A percentile compares a stretch with the other conserved stretches of the same genome.
phyloP scores from a whole-genome alignment of 225 moss, liverwort and hornwort species.

The Sphagnum tenellum region DNA sequence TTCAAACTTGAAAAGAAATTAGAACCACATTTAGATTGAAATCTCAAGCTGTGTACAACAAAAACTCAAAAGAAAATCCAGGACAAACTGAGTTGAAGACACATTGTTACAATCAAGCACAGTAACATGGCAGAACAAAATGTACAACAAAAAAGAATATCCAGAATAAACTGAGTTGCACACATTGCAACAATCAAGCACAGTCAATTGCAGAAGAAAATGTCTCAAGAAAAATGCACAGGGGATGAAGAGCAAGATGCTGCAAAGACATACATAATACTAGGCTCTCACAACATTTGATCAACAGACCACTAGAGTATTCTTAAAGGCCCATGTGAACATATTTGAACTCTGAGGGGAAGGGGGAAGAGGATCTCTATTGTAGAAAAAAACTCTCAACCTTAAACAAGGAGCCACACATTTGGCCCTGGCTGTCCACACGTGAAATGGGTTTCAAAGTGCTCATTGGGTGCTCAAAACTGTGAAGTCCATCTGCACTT shows the following conservation, averaged over 20 bases:
- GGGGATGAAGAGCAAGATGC: background rate
- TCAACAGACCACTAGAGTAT: background rate
- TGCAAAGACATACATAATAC: background rate
- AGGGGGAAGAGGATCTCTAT: background rate
- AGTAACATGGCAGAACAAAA: no score
- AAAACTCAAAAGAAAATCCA: no score
- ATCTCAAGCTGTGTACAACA: no score
- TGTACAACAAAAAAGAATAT: no score
- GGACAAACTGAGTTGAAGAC: no score
- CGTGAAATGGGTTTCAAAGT: constrained; percentile 71
- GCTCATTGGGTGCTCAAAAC: constrained; percentile 57
- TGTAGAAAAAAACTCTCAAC: constrained; percentile 15
- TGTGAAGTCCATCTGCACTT: constrained; percentile 57
- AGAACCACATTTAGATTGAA: no score
- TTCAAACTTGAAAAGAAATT: no score
- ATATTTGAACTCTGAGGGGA: no score
- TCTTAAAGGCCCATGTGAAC: no score
- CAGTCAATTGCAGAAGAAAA: background rate
- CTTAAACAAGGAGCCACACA: constrained; percentile 86
- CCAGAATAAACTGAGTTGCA: background rate
- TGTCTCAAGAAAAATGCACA: background rate
- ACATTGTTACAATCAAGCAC: no score
- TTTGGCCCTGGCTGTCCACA: constrained; percentile 77
- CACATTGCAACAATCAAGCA: background rate
- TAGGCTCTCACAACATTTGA: no score